Evolutionary conservation across 495 filamentous ascomycete species (phyloP).

Genomic region (Penicillium coprophilum): DNA sequence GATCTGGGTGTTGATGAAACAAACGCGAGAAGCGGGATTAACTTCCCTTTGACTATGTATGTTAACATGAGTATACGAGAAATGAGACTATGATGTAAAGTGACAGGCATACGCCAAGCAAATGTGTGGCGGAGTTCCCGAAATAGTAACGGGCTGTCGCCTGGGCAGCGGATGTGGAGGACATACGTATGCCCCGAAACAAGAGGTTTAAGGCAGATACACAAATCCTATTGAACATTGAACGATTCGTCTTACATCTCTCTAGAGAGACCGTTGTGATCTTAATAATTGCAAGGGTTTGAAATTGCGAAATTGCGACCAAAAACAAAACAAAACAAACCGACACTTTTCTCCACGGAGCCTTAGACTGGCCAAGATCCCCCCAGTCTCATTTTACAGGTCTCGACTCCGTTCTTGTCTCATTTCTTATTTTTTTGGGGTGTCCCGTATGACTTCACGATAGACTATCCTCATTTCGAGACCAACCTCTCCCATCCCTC

Average conservation of each 20-base stretch:
- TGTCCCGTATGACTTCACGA: conserved; percentile 8
- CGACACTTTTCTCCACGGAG: background rate
- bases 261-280: conserved; percentile 2
- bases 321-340: conserved; percentile 6
- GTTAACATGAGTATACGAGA: conserved; percentile 6
- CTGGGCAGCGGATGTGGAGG: conserved; percentile 21
- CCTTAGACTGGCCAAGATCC: background rate
- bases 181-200: background rate
- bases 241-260: conserved; percentile 10
- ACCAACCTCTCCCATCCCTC: conserved; percentile 11
- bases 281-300: background rate
- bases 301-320: background rate
- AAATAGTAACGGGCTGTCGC: conserved; percentile 36
- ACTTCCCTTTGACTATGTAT: background rate
- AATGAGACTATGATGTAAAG: conserved; percentile 5
- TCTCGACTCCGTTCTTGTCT: conserved; percentile 8
- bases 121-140: conserved; percentile 27
- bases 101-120: conserved; percentile 4
- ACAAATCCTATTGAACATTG: background rate
- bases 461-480: background rate
- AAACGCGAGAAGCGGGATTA: conserved; percentile 19
- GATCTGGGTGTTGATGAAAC: conserved; percentile 30
- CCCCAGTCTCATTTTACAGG: background rate
- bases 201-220: background rate
- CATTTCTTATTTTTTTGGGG: background rate